Evolutionary conservation across 805 yeast species (phyloP), one percentile per base, ranked within the genome.

Genomic region (Myxozyma vanderwaltii): DNA sequence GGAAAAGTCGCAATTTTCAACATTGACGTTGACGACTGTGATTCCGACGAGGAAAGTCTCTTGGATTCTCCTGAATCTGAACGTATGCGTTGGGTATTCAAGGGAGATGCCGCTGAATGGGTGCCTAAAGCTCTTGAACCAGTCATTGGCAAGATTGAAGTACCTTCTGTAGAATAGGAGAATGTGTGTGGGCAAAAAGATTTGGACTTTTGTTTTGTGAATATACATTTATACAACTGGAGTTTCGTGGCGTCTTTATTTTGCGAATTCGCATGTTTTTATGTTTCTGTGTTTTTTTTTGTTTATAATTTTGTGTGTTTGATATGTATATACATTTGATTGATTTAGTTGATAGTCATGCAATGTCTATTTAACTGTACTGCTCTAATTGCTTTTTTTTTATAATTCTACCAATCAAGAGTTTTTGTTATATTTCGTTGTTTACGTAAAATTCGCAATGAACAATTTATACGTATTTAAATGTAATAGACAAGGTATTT

Each of bases 1-100:
- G 96, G 96, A 0, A 83, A 83, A 63, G 86, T 89, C 19, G 96
- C 96, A 1, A 81, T 91, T 0, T 91, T 91, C 74, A 89, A 91
- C 69, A 86, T 86, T 0, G 90, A 84, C 51, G 79, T 51, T 17
- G 60, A 45, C 43, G 54, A 21, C n/a, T 45, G 17, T 12, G 51
- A 40, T 15, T 45, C 35, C 17, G 58, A 54, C 8, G 52, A 54
- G 24, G 27, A 27, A 12, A 41, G 40, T 10, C 17, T 45, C 1
- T 12, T 45, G 7, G 55, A 41, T n/a, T 26, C 39, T 13, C 49
- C 43, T 4, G 50, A 29, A 2, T 8, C 47, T 4, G 48, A 53
- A 24, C 39, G 47, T 4, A 46, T 21, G 33, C 53, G 17, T 3
- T 61, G 64, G 64, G 24, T 44, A 0, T 61, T 61, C 35, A 41